Evolutionary conservation across 225 moss, liverwort and hornwort genomes (phyloP).

Genomic region (Bryoerythrophyllum caledonicum): DNA sequence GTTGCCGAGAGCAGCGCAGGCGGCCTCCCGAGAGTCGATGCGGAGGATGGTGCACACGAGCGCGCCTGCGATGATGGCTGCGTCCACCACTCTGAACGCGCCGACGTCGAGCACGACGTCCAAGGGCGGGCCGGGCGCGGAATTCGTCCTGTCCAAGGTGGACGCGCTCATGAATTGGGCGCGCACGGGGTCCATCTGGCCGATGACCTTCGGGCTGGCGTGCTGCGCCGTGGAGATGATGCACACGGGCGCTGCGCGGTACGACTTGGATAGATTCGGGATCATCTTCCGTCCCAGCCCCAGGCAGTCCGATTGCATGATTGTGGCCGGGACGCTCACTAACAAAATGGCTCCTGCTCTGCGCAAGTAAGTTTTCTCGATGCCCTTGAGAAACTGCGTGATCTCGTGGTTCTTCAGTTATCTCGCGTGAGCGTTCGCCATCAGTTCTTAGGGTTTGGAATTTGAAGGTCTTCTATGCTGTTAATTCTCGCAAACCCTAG

Average conservation of each 20-base stretch:
- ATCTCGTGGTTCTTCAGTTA: neutral
- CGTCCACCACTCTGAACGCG: conserved; percentile 48
- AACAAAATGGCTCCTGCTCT: conserved; percentile 94
- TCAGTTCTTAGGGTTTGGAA: conserved; percentile 3
- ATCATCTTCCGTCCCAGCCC: conserved; percentile 83
- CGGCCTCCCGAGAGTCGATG: conserved; percentile 31
- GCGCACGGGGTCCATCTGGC: conserved; percentile 89
- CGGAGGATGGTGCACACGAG: conserved; percentile 50
- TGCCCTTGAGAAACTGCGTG: neutral
- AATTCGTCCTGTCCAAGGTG: conserved; percentile 86
- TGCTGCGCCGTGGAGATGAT: conserved; percentile 95
- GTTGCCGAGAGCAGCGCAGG: conserved; percentile 58
- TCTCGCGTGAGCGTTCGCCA: neutral
- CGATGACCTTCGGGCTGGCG: conserved; percentile 87
- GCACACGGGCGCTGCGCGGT: conserved; percentile 79
- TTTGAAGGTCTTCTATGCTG: neutral
- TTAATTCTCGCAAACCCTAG: no score
- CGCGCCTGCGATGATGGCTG: conserved; percentile 38
- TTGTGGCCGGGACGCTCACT: conserved; percentile 86
- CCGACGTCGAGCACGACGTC: conserved; percentile 45
- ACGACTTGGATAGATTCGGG: conserved; percentile 86
- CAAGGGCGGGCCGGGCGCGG: conserved; percentile 53
- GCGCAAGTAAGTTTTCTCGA: conserved; percentile 59
- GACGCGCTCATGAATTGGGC: conserved; percentile 94
- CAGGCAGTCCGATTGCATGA: conserved; percentile 85